These are phyloP conservation scores for Lodderomyces margitis DNA, from an alignment of 1,139 yeast species.

Conservation along the genomic window DNA sequence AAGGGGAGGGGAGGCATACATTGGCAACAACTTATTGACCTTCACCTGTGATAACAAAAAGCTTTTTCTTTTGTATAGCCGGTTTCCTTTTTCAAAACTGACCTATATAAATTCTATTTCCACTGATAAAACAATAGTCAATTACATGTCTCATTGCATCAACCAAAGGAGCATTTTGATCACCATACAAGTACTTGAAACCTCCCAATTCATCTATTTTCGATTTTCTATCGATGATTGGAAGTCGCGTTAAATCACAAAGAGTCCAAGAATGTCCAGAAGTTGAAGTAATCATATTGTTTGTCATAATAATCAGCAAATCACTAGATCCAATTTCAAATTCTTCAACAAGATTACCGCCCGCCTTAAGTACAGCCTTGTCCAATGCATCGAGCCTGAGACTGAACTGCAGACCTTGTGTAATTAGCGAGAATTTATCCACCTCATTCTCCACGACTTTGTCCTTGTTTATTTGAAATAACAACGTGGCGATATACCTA, in stretches of 20 bases:
- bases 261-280: conserved; percentile 39
- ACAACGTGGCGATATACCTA: neutral
- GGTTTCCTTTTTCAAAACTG: conserved; percentile 1
- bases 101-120: conserved; percentile 17
- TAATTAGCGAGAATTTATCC: conserved; percentile 29
- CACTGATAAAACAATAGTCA: conserved; percentile 28
- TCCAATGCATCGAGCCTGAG: neutral
- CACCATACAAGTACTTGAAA: conserved; percentile 27
- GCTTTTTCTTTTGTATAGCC: too few species aligned
- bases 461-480: conserved; percentile 3
- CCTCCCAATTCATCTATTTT: conserved; percentile 33
- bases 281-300: conserved; percentile 20
- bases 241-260: conserved; percentile 37
- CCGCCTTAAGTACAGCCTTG: neutral
- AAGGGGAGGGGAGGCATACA: too few species aligned
- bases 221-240: conserved; percentile 35
- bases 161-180: conserved; percentile 11
- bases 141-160: conserved; percentile 21
- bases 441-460: conserved; percentile 15
- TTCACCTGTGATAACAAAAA: neutral
- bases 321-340: conserved; percentile 18
- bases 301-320: too few species aligned
- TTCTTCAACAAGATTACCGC: conserved; percentile 17
- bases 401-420: conserved; percentile 9
- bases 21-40: neutral